Conservation (phyloP, 2,329 filamentous ascomycete species). For the Penicillium hesseltinei region DNA sequence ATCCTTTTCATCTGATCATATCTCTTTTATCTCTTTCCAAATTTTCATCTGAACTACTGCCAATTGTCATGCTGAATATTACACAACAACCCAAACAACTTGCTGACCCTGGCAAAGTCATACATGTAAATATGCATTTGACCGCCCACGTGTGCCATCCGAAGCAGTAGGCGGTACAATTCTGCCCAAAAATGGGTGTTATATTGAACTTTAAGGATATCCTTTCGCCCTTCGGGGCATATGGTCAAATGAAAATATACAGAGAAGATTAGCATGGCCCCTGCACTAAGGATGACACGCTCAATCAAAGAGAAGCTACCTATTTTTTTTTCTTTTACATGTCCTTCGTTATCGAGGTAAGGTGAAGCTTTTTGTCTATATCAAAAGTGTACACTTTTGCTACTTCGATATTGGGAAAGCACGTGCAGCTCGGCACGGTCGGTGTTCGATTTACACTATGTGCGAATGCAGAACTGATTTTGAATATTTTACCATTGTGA, state of each 20-base stretch:
- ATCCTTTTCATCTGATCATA: neutral
- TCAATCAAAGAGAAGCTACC: constrained; percentile 75
- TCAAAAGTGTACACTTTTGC: neutral
- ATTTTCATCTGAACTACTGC: neutral
- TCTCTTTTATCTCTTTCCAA: neutral
- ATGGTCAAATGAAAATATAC: constrained; percentile 68
- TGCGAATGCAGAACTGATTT: neutral
- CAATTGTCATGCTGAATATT: neutral
- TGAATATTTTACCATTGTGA: too few species aligned
- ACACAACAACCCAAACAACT: neutral
- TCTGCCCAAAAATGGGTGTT: neutral
- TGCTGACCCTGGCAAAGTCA: neutral
- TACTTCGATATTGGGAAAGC: neutral
- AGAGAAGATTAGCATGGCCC: constrained; percentile 82
- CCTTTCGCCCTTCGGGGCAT: constrained; percentile 47
- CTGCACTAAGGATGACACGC: constrained; percentile 93
- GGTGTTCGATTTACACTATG: neutral
- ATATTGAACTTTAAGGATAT: neutral
- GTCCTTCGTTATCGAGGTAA: neutral
- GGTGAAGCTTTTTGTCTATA: neutral
- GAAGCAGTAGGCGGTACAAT: neutral
- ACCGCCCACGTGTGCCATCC: neutral
- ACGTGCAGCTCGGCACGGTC: neutral
- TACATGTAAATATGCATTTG: neutral
- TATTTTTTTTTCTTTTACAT: constrained; percentile 56